These are phyloP conservation scores for Coemansia javaensis DNA, from an alignment of 192 early-diverging fungal genomes.

Conservation along the genomic window DNA sequence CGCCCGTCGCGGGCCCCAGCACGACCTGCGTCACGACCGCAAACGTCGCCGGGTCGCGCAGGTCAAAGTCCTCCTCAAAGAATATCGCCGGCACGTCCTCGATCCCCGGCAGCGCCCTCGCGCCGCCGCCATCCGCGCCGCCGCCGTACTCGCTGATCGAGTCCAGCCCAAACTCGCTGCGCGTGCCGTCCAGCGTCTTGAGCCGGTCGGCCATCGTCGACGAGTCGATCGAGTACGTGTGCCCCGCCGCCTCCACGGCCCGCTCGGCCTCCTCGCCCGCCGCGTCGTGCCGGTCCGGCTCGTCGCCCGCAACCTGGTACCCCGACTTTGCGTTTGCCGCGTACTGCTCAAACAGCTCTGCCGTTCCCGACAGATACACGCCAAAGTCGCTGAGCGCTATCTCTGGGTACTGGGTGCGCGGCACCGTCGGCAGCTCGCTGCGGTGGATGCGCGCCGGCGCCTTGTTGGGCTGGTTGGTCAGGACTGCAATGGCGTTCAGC, in stretches of 20 bases:
- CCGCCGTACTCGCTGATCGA: constrained; percentile 38
- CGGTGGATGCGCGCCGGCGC: constrained; percentile 46
- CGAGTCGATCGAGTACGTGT: constrained; percentile 51
- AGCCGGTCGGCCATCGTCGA: constrained; percentile 51
- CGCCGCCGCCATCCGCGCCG: constrained; percentile 5
- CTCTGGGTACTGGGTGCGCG: constrained; percentile 49
- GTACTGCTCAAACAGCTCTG: constrained; percentile 77
- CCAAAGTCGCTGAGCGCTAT: constrained; percentile 80
- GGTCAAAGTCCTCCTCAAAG: constrained; percentile 76
- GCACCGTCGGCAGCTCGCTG: constrained; percentile 47
- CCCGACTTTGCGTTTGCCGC: constrained; percentile 57
- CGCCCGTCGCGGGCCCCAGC: constrained; percentile 57
- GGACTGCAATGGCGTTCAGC: constrained; percentile 46
- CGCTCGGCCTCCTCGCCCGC: constrained; percentile 46
- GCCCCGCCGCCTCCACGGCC: constrained; percentile 24
- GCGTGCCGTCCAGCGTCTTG: constrained; percentile 39
- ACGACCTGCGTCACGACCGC: constrained; percentile 67
- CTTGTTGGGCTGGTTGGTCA: constrained; percentile 50
- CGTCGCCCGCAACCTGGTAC: constrained; percentile 45
- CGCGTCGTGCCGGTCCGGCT: constrained; percentile 52
- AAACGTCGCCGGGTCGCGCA: constrained; percentile 88
- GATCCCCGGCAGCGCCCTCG: constrained; percentile 56
- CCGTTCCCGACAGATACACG: constrained; percentile 67
- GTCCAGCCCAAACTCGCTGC: constrained; percentile 55
- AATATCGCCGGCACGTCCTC: constrained; percentile 85